A percentile compares a stretch with the other conserved stretches of the same genome.
Conservation (phyloP, 306 rosid genomes). For the Rosa lucieae region DNA sequence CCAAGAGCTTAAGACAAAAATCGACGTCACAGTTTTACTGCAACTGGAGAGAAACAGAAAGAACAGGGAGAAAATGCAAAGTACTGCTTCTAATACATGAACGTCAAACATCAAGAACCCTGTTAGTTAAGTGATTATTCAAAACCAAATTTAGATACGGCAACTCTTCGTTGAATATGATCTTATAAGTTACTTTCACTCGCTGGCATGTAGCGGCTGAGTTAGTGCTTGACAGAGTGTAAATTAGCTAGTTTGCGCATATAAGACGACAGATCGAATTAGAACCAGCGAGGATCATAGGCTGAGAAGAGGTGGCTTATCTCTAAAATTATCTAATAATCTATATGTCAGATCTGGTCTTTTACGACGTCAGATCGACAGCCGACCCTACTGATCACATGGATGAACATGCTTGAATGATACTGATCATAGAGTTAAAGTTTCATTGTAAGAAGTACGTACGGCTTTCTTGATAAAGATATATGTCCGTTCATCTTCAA, state of each 20-base stretch:
- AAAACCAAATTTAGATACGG: not conserved
- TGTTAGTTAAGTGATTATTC: not conserved
- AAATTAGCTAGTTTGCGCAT: not conserved
- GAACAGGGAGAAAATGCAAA: not conserved
- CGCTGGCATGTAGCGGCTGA: not conserved
- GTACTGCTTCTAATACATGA: not conserved
- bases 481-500: not conserved
- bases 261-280: not conserved
- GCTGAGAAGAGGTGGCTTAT: not conserved
- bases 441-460: not conserved
- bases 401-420: not conserved
- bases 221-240: not conserved
- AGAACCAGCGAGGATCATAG: not conserved
- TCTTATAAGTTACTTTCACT: not conserved
- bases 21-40: not conserved
- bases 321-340: not conserved
- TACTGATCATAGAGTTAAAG: not conserved
- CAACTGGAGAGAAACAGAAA: not conserved
- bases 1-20: not conserved
- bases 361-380: not conserved
- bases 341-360: not conserved
- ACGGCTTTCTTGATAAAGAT: not conserved
- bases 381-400: not conserved
- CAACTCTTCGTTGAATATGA: not conserved
- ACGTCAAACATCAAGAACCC: not conserved